phyloP scores from a whole-genome alignment of 2,329 filamentous ascomycete species.

The Clonostachys solani region DNA sequence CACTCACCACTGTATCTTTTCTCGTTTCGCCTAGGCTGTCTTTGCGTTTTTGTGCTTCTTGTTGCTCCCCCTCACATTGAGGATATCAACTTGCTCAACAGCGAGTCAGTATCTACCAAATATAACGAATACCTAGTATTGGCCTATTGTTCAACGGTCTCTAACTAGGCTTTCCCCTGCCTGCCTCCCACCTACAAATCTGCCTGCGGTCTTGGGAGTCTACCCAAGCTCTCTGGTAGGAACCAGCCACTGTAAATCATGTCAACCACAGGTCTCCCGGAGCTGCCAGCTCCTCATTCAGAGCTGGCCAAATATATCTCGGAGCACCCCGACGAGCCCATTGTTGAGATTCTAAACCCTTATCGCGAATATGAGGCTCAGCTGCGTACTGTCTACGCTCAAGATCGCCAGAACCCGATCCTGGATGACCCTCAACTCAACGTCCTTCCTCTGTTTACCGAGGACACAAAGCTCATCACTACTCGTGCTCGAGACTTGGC shows the following conservation, averaged over 20 bases:
- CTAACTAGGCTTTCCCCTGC: no score
- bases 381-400: constrained; percentile 64
- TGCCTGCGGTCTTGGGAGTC: no score
- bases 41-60: no score
- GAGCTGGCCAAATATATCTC: constrained; percentile 49
- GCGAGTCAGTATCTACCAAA: no score
- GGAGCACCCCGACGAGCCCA: constrained; percentile 44
- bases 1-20: no score
- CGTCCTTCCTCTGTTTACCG: constrained; percentile 60
- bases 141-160: no score
- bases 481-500: constrained; percentile 57
- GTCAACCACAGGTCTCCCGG: constrained; percentile 31
- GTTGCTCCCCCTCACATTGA: no score
- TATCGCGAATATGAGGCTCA: constrained; percentile 65
- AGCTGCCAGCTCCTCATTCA: constrained; percentile 39
- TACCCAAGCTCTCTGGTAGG: no score
- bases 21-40: no score
- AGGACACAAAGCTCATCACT: constrained; percentile 51
- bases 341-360: constrained; percentile 57
- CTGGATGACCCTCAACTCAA: constrained; percentile 57
- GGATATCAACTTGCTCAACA: no score
- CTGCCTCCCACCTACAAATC: no score
- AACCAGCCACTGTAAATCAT: constrained; percentile 15
- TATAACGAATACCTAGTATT: no score
- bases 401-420: constrained; percentile 55